Conservation (phyloP, 176 grass and related monocot genomes). For the Hsuehochloa calcarea region DNA sequence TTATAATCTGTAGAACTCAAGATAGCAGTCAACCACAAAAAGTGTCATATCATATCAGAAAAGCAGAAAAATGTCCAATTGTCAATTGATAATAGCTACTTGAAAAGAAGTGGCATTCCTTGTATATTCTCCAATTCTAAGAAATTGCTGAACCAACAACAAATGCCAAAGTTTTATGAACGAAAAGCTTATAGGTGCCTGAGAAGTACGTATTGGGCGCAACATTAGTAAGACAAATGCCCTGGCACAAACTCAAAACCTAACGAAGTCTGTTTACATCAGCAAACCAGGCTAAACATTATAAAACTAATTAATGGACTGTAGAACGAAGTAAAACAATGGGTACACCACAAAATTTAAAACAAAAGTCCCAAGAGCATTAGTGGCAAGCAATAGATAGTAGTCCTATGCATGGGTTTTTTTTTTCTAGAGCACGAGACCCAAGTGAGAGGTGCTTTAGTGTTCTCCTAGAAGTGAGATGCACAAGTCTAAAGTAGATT, state of each 20-base stretch:
- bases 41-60: not conserved
- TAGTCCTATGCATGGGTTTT: not conserved
- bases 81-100: not conserved
- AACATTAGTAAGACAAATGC: not conserved
- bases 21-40: not conserved
- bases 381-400: not conserved
- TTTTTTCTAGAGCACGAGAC: not conserved
- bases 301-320: not conserved
- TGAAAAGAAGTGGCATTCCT: not conserved
- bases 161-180: not conserved
- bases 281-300: not conserved
- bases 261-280: not conserved
- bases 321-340: not conserved
- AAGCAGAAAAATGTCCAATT: not conserved
- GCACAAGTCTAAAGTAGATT: not conserved
- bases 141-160: not conserved
- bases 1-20: not conserved
- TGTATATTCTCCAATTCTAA: not conserved
- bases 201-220: not conserved
- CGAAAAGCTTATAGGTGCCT: not conserved
- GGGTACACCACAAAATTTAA: not conserved
- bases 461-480: not conserved
- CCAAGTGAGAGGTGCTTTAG: not conserved
- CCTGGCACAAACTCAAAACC: too few species aligned
- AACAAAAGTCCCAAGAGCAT: not conserved